Evolutionary conservation across 768 basidiomycete genomes (phyloP), one percentile per base, ranked within the genome.

Genomic region (Auriscalpium orientale): DNA sequence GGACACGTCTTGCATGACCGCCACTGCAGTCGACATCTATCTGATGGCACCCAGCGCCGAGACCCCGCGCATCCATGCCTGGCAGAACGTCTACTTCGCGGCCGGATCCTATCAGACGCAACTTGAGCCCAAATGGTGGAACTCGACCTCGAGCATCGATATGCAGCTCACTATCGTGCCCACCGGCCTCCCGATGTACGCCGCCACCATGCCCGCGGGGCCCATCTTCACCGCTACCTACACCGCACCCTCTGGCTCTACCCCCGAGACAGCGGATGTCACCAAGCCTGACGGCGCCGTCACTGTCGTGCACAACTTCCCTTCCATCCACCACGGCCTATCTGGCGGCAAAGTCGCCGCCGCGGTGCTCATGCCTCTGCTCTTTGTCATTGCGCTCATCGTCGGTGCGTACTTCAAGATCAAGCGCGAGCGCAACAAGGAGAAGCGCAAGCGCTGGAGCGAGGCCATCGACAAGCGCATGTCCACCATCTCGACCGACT

Each of bases 401-500:
- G 57, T 75, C 37, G 73, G 67, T 11, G 64, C 72, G 0, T 89
- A 81, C 68, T 66, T 91, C 72, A 79, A 70, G 65, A 70, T 72
- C 56, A 79, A 69, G 51, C 81, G 89, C 56, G 63, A 68, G 34
- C 77, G 70, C 58, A 74, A 75, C 50, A 72, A 71, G 55, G 74
- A 78, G 33, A 76, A 85, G 66, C 75, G 79, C 64, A 77, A 72
- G 67, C 75, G 75, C 20, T 92, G 81, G 76, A 82, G 78, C 43
- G 77, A 83, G 66, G 79, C 74, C 10, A 68, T 92, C 67, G 89
- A 92, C 72, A 83, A 82, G 68, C 85, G 89, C 68, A 91, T 92
- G 89, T 85, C 83, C 2, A 87, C 85, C 49, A 88, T 91, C 61
- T 84, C 83, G 7, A 72, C 77, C 18, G 86, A 90, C 64, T 91